Percentiles rank a stretch among this genome's conserved stretches.
Evolutionary conservation across 768 basidiomycete genomes (phyloP).

Genomic region (Leccinum ochraceum): DNA sequence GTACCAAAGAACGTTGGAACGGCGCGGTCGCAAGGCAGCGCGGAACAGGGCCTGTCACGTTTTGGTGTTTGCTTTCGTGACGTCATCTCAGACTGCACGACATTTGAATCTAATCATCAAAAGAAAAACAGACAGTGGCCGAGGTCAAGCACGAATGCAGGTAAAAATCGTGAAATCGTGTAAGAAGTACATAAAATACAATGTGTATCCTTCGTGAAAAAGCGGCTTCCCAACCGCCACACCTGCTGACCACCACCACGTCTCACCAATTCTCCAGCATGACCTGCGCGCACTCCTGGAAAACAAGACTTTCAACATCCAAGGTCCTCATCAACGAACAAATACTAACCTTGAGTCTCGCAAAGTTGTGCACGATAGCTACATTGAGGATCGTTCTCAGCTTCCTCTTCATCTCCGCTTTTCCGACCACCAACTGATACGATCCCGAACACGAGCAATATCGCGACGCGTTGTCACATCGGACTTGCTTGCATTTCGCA

Average conservation of each 20-base stretch:
- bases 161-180: no score
- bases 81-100: no score
- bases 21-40: no score
- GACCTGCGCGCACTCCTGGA: constrained; percentile 42
- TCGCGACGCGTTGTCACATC: constrained; percentile 81
- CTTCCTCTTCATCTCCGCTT: constrained; percentile 68
- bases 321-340: no score
- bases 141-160: no score
- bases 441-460: constrained; percentile 89
- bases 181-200: background rate
- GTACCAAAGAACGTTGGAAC: no score
- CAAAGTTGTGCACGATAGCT: constrained; percentile 69
- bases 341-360: constrained; percentile 59
- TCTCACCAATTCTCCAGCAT: constrained; percentile 40
- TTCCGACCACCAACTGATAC: constrained; percentile 72
- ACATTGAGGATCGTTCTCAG: constrained; percentile 84
- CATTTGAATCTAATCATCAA: no score
- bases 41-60: background rate
- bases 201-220: background rate
- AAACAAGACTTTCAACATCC: constrained; percentile 1
- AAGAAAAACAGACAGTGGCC: no score
- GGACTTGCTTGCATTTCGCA: constrained; percentile 86
- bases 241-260: background rate
- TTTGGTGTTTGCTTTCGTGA: background rate
- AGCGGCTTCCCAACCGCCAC: background rate